These are phyloP conservation scores for Trichosanthes truncata DNA, from an alignment of 306 rosid genomes.

Conservation along the genomic window DNA sequence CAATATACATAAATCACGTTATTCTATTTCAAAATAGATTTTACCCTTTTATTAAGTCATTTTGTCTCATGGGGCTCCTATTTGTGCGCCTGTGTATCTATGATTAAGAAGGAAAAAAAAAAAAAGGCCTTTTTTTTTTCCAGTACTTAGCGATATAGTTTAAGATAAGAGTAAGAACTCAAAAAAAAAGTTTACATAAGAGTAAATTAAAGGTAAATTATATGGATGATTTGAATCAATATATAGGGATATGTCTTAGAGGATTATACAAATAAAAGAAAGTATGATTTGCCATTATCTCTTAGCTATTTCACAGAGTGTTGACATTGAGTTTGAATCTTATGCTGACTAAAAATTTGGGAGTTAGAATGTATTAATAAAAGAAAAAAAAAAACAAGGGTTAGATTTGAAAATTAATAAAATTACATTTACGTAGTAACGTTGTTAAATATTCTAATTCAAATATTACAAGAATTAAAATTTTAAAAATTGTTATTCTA, in stretches of 20 bases:
- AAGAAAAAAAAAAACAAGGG: too few relatives aligned
- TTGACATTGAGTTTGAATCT: neutral
- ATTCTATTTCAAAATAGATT: neutral
- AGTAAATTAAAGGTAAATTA: neutral
- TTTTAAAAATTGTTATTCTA: neutral
- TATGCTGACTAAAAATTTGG: neutral
- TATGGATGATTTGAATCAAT: neutral
- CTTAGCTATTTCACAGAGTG: neutral
- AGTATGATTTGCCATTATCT: neutral
- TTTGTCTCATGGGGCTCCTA: neutral
- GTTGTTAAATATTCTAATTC: too few relatives aligned
- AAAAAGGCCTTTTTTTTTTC: too few relatives aligned
- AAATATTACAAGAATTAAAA: neutral
- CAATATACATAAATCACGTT: neutral
- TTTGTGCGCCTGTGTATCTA: neutral
- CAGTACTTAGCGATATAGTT: too few relatives aligned
- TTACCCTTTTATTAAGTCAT: too few relatives aligned
- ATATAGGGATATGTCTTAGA: neutral
- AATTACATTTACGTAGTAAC: too few relatives aligned
- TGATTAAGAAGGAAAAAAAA: too few relatives aligned
- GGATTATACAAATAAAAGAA: neutral
- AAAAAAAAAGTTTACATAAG: too few relatives aligned
- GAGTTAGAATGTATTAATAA: neutral
- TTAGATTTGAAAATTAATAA: too few relatives aligned
- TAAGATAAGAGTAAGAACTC: too few relatives aligned